Percentiles rank a stretch among this genome's conserved stretches.
Conservation (phyloP, 2,329 filamentous ascomycete genomes). For the Hymenoscyphus infarciens region DNA sequence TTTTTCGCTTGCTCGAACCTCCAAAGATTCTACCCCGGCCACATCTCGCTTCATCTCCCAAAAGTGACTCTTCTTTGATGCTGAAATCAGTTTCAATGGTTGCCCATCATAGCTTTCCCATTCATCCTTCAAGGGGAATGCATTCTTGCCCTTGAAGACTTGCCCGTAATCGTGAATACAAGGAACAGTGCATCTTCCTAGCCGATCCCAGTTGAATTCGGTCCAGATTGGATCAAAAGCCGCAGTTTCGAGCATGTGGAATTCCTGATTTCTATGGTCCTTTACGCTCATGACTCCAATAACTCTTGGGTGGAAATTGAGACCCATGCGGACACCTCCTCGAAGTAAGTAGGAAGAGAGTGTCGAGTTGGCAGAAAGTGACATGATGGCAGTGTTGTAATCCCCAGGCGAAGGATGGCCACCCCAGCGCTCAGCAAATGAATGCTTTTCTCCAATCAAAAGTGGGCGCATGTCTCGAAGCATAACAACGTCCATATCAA, state of each 20-base stretch:
- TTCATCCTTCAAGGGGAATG: conserved; percentile 44
- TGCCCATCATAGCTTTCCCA: conserved; percentile 50
- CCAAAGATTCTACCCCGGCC: conserved; percentile 22
- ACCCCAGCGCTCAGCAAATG: conserved; percentile 54
- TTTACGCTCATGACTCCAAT: conserved; percentile 55
- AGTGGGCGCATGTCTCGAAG: conserved; percentile 53
- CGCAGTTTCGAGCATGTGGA: conserved; percentile 54
- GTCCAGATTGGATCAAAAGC: conserved; percentile 57
- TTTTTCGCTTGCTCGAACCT: conserved; percentile 10
- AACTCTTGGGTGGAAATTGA: conserved; percentile 54
- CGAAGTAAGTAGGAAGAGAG: conserved; percentile 52
- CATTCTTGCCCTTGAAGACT: conserved; percentile 48
- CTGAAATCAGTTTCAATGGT: conserved; percentile 36
- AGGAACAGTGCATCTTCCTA: conserved; percentile 50
- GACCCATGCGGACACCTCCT: conserved; percentile 53
- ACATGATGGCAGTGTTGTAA: conserved; percentile 56
- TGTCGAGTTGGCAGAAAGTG: conserved; percentile 51
- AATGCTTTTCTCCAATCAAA: conserved; percentile 46
- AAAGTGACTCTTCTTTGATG: conserved; percentile 28
- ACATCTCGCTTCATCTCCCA: conserved; percentile 28
- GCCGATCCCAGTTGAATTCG: conserved; percentile 51
- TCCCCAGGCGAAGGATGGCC: conserved; percentile 50
- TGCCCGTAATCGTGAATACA: conserved; percentile 51
- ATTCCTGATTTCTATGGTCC: conserved; percentile 49
- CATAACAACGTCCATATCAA: conserved; percentile 54